Conservation (phyloP, 2,329 filamentous ascomycete species). For the Trichoderma oligosporum region DNA sequence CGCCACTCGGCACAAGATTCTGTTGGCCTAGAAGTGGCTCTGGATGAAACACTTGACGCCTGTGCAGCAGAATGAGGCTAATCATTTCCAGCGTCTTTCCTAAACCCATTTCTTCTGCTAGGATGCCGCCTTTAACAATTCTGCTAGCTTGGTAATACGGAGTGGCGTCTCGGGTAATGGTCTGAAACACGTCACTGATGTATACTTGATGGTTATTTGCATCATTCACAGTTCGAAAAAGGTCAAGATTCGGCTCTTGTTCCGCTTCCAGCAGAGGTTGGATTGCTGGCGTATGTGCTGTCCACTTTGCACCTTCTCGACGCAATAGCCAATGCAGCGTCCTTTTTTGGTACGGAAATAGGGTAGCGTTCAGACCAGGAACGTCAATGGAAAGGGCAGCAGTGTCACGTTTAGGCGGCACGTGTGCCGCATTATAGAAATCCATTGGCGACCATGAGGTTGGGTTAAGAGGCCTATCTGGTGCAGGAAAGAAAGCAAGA, state of each 20-base stretch:
- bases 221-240: slow-evolving; percentile 36
- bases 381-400: slow-evolving; percentile 39
- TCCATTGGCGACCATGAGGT: slow-evolving; percentile 45
- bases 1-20: slow-evolving; percentile 46
- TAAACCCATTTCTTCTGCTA: slow-evolving; percentile 80
- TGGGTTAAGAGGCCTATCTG: background rate
- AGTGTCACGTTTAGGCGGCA: slow-evolving; percentile 48
- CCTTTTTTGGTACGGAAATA: slow-evolving; percentile 71
- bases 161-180: slow-evolving; percentile 49
- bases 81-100: slow-evolving; percentile 78
- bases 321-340: slow-evolving; percentile 66
- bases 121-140: slow-evolving; percentile 56
- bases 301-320: slow-evolving; percentile 59
- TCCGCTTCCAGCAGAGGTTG: slow-evolving; percentile 20
- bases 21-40: slow-evolving; percentile 35
- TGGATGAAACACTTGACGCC: slow-evolving; percentile 16
- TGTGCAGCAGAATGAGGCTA: slow-evolving; percentile 64
- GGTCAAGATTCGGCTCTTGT: slow-evolving; percentile 18
- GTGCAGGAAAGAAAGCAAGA: slow-evolving; percentile 33
- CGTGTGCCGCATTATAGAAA: slow-evolving; percentile 68
- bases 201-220: slow-evolving; percentile 41
- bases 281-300: slow-evolving; percentile 21
- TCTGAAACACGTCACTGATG: slow-evolving; percentile 61
- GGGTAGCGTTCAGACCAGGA: slow-evolving; percentile 43
- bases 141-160: slow-evolving; percentile 42